Percentiles rank a stretch among this genome's conserved stretches.
Evolutionary conservation across 257 asterid genomes (phyloP).

Genomic region (Solanum rostratum): DNA sequence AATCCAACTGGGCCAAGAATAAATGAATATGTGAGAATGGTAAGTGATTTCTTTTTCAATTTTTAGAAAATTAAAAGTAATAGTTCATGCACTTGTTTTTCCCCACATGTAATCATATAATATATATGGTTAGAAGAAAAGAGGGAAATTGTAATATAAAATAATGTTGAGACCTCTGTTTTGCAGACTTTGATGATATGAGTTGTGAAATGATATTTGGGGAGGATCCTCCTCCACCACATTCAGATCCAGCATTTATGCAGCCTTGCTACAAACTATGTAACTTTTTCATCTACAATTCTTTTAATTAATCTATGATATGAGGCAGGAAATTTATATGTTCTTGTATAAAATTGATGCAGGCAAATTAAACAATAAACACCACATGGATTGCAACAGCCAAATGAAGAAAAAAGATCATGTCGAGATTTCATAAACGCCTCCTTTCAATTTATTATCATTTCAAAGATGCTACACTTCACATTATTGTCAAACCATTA

Average conservation of each 20-base stretch:
- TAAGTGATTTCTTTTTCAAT: background rate
- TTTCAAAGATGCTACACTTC: background rate
- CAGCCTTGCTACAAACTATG: slow-evolving; percentile 83
- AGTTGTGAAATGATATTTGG: slow-evolving; percentile 95
- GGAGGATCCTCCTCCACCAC: slow-evolving; percentile 53
- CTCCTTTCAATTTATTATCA: background rate
- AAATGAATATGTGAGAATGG: background rate
- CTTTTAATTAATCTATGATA: no score
- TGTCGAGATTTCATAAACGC: background rate
- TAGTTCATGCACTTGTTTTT: background rate
- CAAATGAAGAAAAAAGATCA: background rate
- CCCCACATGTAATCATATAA: slow-evolving; percentile 1
- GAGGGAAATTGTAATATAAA: background rate
- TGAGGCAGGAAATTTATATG: no score
- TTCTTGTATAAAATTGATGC: slow-evolving; percentile 11
- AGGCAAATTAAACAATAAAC: slow-evolving; percentile 49
- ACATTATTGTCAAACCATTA: background rate
- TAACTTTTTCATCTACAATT: slow-evolving; percentile 9
- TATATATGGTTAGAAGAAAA: background rate
- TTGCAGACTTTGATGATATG: slow-evolving; percentile 90
- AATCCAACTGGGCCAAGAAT: background rate
- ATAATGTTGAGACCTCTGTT: background rate
- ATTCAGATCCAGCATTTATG: slow-evolving; percentile 54
- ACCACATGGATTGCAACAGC: slow-evolving; percentile 33
- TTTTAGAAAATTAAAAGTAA: background rate